A percentile compares a stretch with the other conserved stretches of the same genome.
Conservation (phyloP, 345 rosid genomes). For the Acer negundo region DNA sequence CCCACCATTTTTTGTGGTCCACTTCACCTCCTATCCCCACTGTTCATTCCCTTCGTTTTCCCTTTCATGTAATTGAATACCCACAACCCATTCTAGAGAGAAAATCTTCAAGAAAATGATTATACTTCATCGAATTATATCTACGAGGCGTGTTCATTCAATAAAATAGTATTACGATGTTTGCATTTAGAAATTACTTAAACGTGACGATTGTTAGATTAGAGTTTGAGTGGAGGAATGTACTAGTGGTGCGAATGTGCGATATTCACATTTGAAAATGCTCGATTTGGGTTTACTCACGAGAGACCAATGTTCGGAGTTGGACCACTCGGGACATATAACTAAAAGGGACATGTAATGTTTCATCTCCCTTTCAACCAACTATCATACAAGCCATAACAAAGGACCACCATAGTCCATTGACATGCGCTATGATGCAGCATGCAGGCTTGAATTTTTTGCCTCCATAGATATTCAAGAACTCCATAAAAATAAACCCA, state of each 20-base stretch:
- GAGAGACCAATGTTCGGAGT: neutral
- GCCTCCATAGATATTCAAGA: neutral
- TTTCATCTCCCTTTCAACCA: slow-evolving; percentile 31
- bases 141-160: neutral
- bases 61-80: neutral
- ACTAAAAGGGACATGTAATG: slow-evolving; percentile 17
- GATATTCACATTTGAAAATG: no score
- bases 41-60: neutral
- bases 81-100: neutral
- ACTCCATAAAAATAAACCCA: neutral
- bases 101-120: neutral
- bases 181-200: no score
- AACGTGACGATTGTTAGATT: no score
- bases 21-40: neutral
- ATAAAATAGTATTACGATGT: no score
- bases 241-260: no score
- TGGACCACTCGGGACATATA: slow-evolving; percentile 27
- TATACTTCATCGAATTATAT: neutral
- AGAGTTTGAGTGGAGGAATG: no score
- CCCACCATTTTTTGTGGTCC: slow-evolving; percentile 25
- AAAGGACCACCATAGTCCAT: slow-evolving; percentile 30
- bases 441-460: slow-evolving; percentile 20
- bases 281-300: neutral
- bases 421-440: slow-evolving; percentile 36
- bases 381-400: slow-evolving; percentile 10